Base-by-base conservation (phyloP, 2,329 filamentous ascomycete genomes). In the Monilinia aucupariae region DNA sequence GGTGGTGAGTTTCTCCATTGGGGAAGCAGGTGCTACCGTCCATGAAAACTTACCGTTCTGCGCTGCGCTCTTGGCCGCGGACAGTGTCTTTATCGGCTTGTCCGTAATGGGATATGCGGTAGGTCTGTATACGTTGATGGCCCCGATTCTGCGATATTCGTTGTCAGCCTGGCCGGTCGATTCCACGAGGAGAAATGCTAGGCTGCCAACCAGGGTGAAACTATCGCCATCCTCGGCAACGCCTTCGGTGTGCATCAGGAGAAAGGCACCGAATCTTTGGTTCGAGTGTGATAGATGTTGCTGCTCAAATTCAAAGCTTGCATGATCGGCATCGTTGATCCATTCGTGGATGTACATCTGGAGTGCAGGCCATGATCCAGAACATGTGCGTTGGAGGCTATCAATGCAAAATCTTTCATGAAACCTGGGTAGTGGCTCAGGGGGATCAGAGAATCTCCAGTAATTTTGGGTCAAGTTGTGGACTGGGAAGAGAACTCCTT, bases 231-330 rank as follows among this genome's bases (percentile, higher is more conserved):
- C 45, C 8, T 45, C 43, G 25, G 41, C 8, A 43, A 64, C n/a
- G 30, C 64, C 61, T 61, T 66, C 62, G 13, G 37, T 62, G 17
- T 62, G 50, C 13, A 41, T 54, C 13, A 66, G 47, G 22, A 64
- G 41, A 45, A 64, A 60, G 17, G 64, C 64, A 15, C 51, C 64
- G 20, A 64, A 66, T 54, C 12, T 59, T 25, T 66, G 64, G 37
- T 59, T 59, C 8, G 48, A 5, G 25, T 66, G 64, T 25, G 64
- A n/a, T 15, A 64, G 48, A 62, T 66, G 64, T 39, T 66, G 64
- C 48, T 66, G 64, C 34, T 66, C 64, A 27, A 66, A 66, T 50
- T 66, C 64, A 37, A 66, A 64, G 34, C 50, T 63, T 13, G n/a
- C 48, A 25, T 47, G 32, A 34, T n/a, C 22, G 20, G 30, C 50